Evolutionary conservation across 1,284 basidiomycete genomes (phyloP), one percentile per base, ranked within the genome.

Genomic region (Trametes polyzona): DNA sequence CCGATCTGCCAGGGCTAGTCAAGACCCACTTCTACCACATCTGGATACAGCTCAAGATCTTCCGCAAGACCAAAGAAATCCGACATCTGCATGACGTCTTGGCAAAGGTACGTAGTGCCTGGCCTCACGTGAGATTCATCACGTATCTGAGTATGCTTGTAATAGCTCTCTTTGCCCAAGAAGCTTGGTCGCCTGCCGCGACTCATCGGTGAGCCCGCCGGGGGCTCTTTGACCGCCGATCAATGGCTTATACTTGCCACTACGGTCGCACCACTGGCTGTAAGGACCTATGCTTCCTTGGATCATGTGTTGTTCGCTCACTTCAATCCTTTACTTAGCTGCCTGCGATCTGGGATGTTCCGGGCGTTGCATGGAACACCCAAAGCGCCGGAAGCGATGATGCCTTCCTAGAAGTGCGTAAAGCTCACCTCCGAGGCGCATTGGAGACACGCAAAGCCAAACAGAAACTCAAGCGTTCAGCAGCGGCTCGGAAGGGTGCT

Each of bases 171-270:
- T 0, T 24, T 73, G 2, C 71, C 66, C 0, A 27, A 57, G 0
- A 56, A 62, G 8, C 52, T 69, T 2, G 70, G 71, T 0, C 62
- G 66, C 4, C 66, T 74, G 2, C 74, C 69, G 0, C 63, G 49
- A 1, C 53, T 69, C 1, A 69, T 74, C 7, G 72, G 73, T 2
- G 64, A 67, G 17, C 71, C 73, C 11, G 67, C 72, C 2, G 71
- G 73, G 1, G 72, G 73, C 0, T 74, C 71, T 2, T 53, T 75
- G 0, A 75, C 73, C 2, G 71, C 73, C 4, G 72, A 76, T 42
- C 69, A 75, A 47, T 75, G 73, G 72, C 46, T 66, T 1, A 40
- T 69, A 6, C 55, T 70, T 0, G 64, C 67, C 0, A 71, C 67
- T 0, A 59, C 70, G 2, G 59, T 71, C 23, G 66, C 63, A 0